Evolutionary conservation across 1,284 basidiomycete species (phyloP).

Genomic region (Leccinum fallax): DNA sequence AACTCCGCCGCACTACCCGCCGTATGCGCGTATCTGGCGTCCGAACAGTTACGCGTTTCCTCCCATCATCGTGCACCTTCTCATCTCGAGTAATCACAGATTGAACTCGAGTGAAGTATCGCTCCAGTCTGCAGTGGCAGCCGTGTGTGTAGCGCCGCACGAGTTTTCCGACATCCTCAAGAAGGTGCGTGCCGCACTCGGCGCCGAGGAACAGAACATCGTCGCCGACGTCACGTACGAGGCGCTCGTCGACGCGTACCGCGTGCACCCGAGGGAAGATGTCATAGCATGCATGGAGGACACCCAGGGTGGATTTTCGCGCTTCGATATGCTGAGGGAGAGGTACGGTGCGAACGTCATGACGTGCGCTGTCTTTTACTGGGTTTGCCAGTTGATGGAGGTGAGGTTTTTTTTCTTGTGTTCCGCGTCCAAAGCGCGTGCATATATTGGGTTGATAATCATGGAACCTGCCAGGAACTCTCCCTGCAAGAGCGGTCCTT

Average conservation of each 20-base stretch:
- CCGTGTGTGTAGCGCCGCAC: constrained; percentile 26
- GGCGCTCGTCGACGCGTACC: constrained; percentile 5
- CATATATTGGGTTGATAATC: neutral
- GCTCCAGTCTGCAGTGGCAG: constrained; percentile 23
- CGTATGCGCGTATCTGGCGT: constrained; percentile 35
- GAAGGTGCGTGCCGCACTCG: constrained; percentile 23
- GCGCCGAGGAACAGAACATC: constrained; percentile 1
- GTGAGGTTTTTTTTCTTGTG: constrained; percentile 11
- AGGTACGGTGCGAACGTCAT: constrained; percentile 20
- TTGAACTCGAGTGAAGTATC: constrained; percentile 33
- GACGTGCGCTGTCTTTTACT: constrained; percentile 29
- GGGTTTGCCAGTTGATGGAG: constrained; percentile 37
- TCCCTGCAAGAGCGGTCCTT: constrained; percentile 24
- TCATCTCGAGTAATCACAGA: neutral
- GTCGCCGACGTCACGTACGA: constrained; percentile 20
- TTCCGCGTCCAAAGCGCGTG: neutral
- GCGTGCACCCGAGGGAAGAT: constrained; percentile 10
- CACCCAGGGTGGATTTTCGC: constrained; percentile 23
- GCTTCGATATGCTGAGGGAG: constrained; percentile 17
- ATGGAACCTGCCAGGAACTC: constrained; percentile 20
- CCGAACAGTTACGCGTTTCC: constrained; percentile 26
- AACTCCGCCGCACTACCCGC: constrained; percentile 24
- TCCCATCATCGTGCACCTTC: neutral
- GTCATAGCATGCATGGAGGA: constrained; percentile 33
- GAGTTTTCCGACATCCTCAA: constrained; percentile 28